phyloP scores from a whole-genome alignment of 345 rosid species.

The Acer yangbiense region DNA sequence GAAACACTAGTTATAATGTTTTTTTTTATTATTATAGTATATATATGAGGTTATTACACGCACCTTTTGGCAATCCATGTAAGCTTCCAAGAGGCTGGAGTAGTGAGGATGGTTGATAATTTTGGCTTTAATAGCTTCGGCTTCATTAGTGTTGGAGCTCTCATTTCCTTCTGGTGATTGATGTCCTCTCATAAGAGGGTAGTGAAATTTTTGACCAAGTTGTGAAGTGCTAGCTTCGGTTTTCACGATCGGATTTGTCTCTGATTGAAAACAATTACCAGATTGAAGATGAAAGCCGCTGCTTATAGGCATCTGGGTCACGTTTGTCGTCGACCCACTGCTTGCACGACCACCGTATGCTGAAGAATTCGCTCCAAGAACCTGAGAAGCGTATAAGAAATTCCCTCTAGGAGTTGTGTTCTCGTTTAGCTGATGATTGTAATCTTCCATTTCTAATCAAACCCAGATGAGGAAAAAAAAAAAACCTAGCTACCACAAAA shows the following conservation, averaged over 20 bases:
- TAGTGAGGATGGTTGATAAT: slow-evolving; percentile 94
- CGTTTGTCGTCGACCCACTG: slow-evolving; percentile 30
- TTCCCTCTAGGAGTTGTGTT: slow-evolving; percentile 56
- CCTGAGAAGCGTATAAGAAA: slow-evolving; percentile 66
- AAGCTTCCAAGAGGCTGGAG: slow-evolving; percentile 84
- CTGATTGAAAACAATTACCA: slow-evolving; percentile 59
- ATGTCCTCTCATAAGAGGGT: slow-evolving; percentile 60
- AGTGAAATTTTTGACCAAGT: slow-evolving; percentile 49
- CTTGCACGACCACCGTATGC: slow-evolving; percentile 52
- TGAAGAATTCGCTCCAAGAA: slow-evolving; percentile 52
- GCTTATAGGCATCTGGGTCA: slow-evolving; percentile 35
- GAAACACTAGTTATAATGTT: background rate
- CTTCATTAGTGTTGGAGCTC: slow-evolving; percentile 39
- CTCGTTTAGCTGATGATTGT: slow-evolving; percentile 63
- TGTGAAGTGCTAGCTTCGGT: slow-evolving; percentile 68
- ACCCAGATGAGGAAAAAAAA: slow-evolving; percentile 26
- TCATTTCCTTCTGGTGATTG: slow-evolving; percentile 54
- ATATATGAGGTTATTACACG: background rate
- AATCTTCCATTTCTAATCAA: slow-evolving; percentile 63
- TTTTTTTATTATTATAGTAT: background rate
- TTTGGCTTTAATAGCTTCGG: slow-evolving; percentile 87
- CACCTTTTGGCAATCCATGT: slow-evolving; percentile 98
- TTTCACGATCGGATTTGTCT: slow-evolving; percentile 61
- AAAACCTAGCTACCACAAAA: slow-evolving; percentile 22
- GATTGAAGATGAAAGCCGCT: slow-evolving; percentile 50